Evolutionary conservation across 805 yeast genomes (phyloP).

Genomic region (Helenozyma rhizophorensis): DNA sequence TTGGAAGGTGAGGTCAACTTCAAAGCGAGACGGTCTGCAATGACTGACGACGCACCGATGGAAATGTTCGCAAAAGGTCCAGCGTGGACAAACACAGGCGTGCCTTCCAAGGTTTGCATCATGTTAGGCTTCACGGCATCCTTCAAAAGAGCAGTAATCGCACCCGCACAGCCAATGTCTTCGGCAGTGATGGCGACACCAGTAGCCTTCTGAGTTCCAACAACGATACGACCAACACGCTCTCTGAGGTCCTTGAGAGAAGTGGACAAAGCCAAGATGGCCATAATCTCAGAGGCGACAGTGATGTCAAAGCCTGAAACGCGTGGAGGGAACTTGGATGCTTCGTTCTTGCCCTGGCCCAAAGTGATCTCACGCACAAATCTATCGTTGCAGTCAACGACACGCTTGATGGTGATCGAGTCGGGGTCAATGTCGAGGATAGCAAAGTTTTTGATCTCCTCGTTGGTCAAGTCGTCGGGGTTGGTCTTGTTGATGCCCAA

Average conservation of each 20-base stretch:
- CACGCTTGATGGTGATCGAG: constrained; percentile 88
- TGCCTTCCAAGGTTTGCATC: constrained; percentile 97
- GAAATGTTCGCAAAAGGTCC: constrained; percentile 98
- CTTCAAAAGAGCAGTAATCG: constrained; percentile 87
- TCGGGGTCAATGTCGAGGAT: constrained; percentile 86
- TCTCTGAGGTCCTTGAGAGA: constrained; percentile 78
- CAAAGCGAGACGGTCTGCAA: constrained; percentile 90
- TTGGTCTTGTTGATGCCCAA: constrained; percentile 78
- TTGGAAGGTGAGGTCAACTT: constrained; percentile 63
- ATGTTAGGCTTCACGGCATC: constrained; percentile 95
- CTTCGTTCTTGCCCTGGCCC: constrained; percentile 89
- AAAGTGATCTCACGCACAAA: constrained; percentile 82
- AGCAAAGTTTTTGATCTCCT: constrained; percentile 71
- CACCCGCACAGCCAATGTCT: constrained; percentile 94
- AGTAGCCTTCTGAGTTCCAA: constrained; percentile 63
- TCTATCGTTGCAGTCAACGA: constrained; percentile 92
- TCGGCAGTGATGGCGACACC: constrained; percentile 90
- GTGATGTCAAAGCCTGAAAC: constrained; percentile 92
- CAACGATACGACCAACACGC: constrained; percentile 85
- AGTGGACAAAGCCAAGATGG: constrained; percentile 80
- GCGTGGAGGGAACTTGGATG: constrained; percentile 70
- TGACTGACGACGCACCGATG: constrained; percentile 91
- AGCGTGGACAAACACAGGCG: constrained; percentile 96
- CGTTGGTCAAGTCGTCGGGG: constrained; percentile 75
- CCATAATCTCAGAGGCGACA: constrained; percentile 96